These are phyloP conservation scores for Myxozyma nipponensis DNA, from an alignment of 805 yeast species.

Conservation along the genomic window DNA sequence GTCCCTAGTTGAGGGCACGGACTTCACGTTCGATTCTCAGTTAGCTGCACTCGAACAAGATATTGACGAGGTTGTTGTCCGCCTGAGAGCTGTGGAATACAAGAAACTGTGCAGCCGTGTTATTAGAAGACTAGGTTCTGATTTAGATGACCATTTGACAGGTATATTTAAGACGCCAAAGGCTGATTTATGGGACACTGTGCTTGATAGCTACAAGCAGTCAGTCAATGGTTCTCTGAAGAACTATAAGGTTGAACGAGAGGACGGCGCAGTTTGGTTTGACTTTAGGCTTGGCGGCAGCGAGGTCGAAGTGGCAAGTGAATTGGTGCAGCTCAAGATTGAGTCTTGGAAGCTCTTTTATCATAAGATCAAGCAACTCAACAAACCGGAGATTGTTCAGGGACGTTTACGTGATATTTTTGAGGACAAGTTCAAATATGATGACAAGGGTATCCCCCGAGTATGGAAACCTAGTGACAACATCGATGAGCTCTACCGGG, in stretches of 20 bases:
- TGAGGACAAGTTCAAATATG: slow-evolving; percentile 80
- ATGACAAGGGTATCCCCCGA: slow-evolving; percentile 73
- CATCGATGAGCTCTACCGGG: slow-evolving; percentile 59
- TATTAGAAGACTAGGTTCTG: slow-evolving; percentile 7
- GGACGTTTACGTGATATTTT: slow-evolving; percentile 70
- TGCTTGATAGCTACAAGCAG: slow-evolving; percentile 39
- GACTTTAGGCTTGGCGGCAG: slow-evolving; percentile 65
- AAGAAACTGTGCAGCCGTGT: slow-evolving; percentile 38
- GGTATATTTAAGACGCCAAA: slow-evolving; percentile 14
- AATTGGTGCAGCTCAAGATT: slow-evolving; percentile 46
- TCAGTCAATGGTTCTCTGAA: slow-evolving; percentile 34
- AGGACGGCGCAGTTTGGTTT: slow-evolving; percentile 32
- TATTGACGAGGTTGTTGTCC: slow-evolving; percentile 35
- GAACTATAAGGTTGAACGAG: slow-evolving; percentile 12
- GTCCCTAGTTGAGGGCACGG: slow-evolving; percentile 37
- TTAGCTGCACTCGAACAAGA: slow-evolving; percentile 36
- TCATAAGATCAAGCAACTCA: slow-evolving; percentile 54
- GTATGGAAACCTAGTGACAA: slow-evolving; percentile 73
- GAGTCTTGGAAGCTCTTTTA: slow-evolving; percentile 65
- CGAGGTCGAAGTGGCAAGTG: slow-evolving; percentile 42
- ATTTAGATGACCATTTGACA: slow-evolving; percentile 23
- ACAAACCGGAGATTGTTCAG: slow-evolving; percentile 63
- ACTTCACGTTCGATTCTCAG: slow-evolving; percentile 37
- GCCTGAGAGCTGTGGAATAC: slow-evolving; percentile 42
- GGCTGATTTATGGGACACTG: slow-evolving; percentile 58